Base-by-base conservation (phyloP, 371 early-diverging fungal species). In the Dinochytrium kinnereticum region DNA sequence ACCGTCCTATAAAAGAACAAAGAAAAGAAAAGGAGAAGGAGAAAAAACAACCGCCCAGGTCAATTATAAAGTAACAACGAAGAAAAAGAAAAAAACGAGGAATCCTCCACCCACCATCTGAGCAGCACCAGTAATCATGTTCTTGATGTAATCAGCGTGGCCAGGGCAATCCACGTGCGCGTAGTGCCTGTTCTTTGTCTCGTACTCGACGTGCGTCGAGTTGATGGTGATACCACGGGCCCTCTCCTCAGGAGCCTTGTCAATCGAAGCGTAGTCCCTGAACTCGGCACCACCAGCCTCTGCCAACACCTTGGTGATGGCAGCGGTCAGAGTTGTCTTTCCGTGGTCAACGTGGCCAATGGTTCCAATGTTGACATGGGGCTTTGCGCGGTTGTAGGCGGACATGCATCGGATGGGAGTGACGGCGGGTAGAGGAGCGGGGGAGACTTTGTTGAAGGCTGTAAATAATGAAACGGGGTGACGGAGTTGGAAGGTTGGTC, bases 281-380 rank as follows among this genome's bases (percentile, higher is more conserved):
- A 94, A 96, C 83, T 95, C 82, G 15, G 95, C 95, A 68, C 87
- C 84, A 64, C 95, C 96, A 44, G 81, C 77, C 68, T 85, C 78
- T 53, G 95, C 91, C 70, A 96, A 87, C 64, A 94, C 85, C 89
- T 97, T 98, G 80, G 99, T 98, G 81, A 99, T 99, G 73, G 99
- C 99, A 59, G 97, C 98, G 21, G 99, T 99, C 81, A 99, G 92
- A 24, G 99, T 98, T 28, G 99, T 97, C 90, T 99, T 99, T 69
- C 99, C 99, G 90, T 99, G 99, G 83, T 99, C 99, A 75, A 99
- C 99, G 88, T 99, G 99, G 70, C 99, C 99, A 78, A 99, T 98
- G 61, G 99, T 99, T 79, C 99, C 99, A 80, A 99, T 97, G 89
- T 99, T 99, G 80, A 99, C 93, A 84, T 99, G 99, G 33, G 99